Evolutionary conservation across 2,329 filamentous ascomycete genomes (phyloP).

Genomic region (Penicillium sp.): DNA sequence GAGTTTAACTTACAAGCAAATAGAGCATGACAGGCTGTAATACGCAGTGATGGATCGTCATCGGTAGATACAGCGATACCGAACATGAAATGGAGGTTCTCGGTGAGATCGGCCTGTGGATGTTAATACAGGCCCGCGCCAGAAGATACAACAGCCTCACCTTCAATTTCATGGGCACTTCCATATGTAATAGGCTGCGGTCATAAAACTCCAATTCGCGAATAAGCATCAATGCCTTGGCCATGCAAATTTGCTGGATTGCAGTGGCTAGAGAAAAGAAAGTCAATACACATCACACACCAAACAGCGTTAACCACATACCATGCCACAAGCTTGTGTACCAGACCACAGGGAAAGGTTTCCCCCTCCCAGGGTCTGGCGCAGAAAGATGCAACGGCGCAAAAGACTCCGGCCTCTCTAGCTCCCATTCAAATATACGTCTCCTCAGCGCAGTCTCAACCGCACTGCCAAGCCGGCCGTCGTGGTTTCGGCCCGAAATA

Average conservation of each 20-base stretch:
- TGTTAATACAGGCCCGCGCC: not conserved
- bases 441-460: conserved; percentile 24
- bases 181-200: conserved; percentile 10
- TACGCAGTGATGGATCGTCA: conserved; percentile 34
- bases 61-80: conserved; percentile 37
- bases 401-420: conserved; percentile 28
- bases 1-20: conserved; percentile 30
- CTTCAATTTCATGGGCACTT: conserved; percentile 24
- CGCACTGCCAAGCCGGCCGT: conserved; percentile 15
- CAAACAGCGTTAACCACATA: conserved; percentile 11
- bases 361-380: conserved; percentile 27
- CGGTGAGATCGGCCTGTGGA: conserved; percentile 25
- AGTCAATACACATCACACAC: not conserved
- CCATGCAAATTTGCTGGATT: conserved; percentile 36
- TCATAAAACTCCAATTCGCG: conserved; percentile 23
- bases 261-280: conserved; percentile 28
- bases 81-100: conserved; percentile 34
- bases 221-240: conserved; percentile 33
- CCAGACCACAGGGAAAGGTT: conserved; percentile 37
- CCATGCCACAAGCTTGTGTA: conserved; percentile 36
- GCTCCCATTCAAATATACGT: conserved; percentile 33
- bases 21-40: conserved; percentile 37
- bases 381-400: conserved; percentile 33
- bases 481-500: conserved; percentile 20
- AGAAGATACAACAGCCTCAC: conserved; percentile 15